phyloP scores from a whole-genome alignment of 73 alveolate species.

The Urostyla sp. region DNA sequence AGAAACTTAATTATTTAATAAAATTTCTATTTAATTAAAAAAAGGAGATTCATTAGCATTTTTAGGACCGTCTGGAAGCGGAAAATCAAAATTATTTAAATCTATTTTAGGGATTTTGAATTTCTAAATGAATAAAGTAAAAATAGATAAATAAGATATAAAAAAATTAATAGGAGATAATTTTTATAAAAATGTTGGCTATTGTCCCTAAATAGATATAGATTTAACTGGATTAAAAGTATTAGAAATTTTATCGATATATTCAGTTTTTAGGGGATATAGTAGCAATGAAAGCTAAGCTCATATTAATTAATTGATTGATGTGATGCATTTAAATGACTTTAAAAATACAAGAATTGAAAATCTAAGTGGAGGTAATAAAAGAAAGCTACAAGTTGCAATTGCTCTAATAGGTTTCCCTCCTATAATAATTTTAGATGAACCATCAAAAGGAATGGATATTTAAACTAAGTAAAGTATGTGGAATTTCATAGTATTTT shows the following conservation, averaged over 20 bases:
- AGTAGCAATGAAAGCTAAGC: too few relatives aligned
- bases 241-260: too few relatives aligned
- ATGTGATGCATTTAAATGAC: neutral
- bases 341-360: conserved; percentile 45
- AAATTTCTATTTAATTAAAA: too few relatives aligned
- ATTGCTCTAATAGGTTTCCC: conserved; percentile 94
- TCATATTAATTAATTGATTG: neutral
- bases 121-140: too few relatives aligned
- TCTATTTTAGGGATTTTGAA: too few relatives aligned
- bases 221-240: conserved; percentile 80
- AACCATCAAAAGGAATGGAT: conserved; percentile 98
- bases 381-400: conserved; percentile 95
- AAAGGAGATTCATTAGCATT: neutral
- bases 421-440: conserved; percentile 94
- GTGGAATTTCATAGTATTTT: conserved; percentile 90
- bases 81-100: conserved; percentile 54
- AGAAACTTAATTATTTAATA: too few relatives aligned
- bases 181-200: too few relatives aligned
- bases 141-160: too few relatives aligned
- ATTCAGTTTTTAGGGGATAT: too few relatives aligned
- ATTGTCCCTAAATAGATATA: conserved; percentile 91
- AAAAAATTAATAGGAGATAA: too few relatives aligned
- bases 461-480: conserved; percentile 96
- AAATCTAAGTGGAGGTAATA: conserved; percentile 97
- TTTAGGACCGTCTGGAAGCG: conserved; percentile 49